Percentiles rank a stretch among this genome's conserved stretches.
Evolutionary conservation across 192 early-diverging fungal genomes (phyloP).

Genomic region (Linnemannia schmuckeri): DNA sequence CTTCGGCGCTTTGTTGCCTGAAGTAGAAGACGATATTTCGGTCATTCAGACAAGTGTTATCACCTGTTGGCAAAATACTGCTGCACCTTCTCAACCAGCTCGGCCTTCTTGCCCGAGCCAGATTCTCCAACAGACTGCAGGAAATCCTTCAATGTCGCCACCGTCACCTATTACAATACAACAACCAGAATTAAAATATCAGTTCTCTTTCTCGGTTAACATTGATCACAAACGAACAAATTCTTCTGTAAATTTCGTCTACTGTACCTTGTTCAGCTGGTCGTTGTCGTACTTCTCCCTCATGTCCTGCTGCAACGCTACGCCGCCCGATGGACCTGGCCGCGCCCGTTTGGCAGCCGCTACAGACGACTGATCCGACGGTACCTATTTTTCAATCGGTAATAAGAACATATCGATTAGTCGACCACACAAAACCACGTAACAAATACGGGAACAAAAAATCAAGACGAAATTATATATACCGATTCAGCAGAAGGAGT

Average conservation of each 20-base stretch:
- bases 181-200: not conserved
- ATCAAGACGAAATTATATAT: not conserved
- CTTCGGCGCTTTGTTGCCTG: not conserved
- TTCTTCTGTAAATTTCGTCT: not conserved
- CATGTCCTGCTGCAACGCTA: conserved; percentile 21
- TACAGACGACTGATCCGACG: not conserved
- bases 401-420: not conserved
- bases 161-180: conserved; percentile 45
- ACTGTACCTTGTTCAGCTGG: conserved; percentile 43
- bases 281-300: conserved; percentile 17
- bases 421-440: not conserved
- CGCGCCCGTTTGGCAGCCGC: conserved; percentile 25
- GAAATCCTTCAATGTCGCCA: conserved; percentile 60
- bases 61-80: conserved; percentile 46
- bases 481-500: not conserved
- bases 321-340: conserved; percentile 10
- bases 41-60: not conserved
- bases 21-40: not conserved
- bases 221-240: not conserved
- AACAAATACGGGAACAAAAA: not conserved
- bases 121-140: conserved; percentile 46
- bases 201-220: not conserved
- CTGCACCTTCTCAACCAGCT: conserved; percentile 59
- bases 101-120: conserved; percentile 55
- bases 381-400: not conserved